Evolutionary conservation across 139 green algal species (phyloP).

Genomic region (Ettlia oleoabundans): DNA sequence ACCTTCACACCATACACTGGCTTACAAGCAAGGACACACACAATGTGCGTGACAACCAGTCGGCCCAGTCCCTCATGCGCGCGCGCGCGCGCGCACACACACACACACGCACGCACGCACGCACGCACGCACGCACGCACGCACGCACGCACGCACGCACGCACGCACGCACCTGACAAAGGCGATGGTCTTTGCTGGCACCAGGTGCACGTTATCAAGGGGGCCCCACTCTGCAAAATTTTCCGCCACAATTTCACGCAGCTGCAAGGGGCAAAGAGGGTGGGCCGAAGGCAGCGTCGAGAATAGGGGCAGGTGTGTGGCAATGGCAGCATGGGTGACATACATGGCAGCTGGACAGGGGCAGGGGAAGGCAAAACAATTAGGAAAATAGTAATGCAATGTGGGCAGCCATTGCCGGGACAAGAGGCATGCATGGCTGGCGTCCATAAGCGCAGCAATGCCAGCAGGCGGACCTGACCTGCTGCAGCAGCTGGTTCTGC

Average conservation of each 20-base stretch:
- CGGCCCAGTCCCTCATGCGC: too few relatives aligned
- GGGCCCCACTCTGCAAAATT: slow-evolving; percentile 68
- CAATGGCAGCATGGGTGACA: not conserved
- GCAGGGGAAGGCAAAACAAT: too few relatives aligned
- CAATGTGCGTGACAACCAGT: too few relatives aligned
- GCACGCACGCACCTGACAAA: slow-evolving; percentile 62
- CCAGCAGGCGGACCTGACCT: too few relatives aligned
- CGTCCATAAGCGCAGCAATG: not conserved
- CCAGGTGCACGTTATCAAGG: slow-evolving; percentile 67
- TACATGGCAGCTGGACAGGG: not conserved
- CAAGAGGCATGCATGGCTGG: not conserved
- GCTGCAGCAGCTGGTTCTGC: not conserved
- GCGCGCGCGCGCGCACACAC: too few relatives aligned
- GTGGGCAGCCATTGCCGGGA: not conserved
- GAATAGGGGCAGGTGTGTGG: not conserved
- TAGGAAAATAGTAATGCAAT: too few relatives aligned
- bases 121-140: not conserved
- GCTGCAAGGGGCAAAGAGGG: not conserved
- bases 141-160: not conserved
- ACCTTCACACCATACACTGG: not conserved
- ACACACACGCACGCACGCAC: slow-evolving; percentile 14
- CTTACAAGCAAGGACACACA: too few relatives aligned
- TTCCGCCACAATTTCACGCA: slow-evolving; percentile 43
- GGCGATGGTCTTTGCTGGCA: slow-evolving; percentile 68
- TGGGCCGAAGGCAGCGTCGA: not conserved